A percentile compares a stretch with the other conserved stretches of the same genome.
Evolutionary conservation across 805 yeast species (phyloP).

Genomic region (Phaffomyces thermotolerans): DNA sequence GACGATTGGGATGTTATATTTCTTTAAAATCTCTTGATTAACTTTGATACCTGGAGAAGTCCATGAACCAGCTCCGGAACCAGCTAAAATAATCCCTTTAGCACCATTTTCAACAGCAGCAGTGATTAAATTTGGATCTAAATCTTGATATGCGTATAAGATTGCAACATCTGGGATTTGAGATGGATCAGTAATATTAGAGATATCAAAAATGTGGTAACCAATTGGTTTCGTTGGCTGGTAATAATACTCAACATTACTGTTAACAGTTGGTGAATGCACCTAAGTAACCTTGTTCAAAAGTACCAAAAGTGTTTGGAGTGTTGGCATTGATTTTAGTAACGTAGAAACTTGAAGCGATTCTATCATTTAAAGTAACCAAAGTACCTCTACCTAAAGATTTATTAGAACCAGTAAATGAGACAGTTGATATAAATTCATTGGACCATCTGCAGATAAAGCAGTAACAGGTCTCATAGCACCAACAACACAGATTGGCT

Average conservation of each 20-base stretch:
- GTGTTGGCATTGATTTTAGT: constrained; percentile 65
- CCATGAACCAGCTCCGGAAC: constrained; percentile 62
- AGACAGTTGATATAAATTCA: constrained; percentile 62
- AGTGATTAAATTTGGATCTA: constrained; percentile 40
- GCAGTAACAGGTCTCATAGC: constrained; percentile 71
- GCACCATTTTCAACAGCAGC: constrained; percentile 37
- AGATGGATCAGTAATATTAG: constrained; percentile 16
- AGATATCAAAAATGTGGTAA: constrained; percentile 27
- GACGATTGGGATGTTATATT: constrained; percentile 42
- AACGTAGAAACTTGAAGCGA: constrained; percentile 59
- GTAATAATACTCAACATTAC: constrained; percentile 53
- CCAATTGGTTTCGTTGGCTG: constrained; percentile 47
- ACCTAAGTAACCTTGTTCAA: constrained; percentile 63
- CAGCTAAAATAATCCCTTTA: constrained; percentile 54
- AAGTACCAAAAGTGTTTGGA: constrained; percentile 57
- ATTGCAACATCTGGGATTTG: constrained; percentile 39
- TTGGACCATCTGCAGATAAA: constrained; percentile 64
- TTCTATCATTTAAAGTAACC: constrained; percentile 58
- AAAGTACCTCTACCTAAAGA: constrained; percentile 55
- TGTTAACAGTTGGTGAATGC: constrained; percentile 59
- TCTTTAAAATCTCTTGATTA: constrained; percentile 31
- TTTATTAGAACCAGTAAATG: constrained; percentile 45
- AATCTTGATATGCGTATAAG: constrained; percentile 55
- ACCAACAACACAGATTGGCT: constrained; percentile 37
- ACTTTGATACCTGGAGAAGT: constrained; percentile 36